phyloP scores from a whole-genome alignment of 2,329 filamentous ascomycete genomes.

The Penicillium psychrosexuale region DNA sequence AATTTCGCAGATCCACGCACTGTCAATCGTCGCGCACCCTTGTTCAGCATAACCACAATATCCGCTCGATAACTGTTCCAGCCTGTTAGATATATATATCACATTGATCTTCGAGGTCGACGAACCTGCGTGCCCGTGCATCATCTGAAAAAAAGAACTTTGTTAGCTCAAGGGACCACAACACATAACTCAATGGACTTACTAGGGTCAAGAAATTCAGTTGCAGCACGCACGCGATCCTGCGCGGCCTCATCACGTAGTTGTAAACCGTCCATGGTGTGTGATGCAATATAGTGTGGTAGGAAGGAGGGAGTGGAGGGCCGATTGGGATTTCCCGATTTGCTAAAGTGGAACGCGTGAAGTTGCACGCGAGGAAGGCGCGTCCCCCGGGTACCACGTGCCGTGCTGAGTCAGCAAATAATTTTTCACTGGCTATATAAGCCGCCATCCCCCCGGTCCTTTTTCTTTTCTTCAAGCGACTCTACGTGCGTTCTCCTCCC shows the following conservation, averaged over 20 bases:
- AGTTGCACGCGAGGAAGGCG: neutral
- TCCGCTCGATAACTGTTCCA: conserved; percentile 77
- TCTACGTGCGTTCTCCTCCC: conserved; percentile 10
- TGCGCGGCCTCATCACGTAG: conserved; percentile 80
- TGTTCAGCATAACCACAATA: conserved; percentile 72
- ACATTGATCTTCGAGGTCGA: neutral
- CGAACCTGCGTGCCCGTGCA: conserved; percentile 54
- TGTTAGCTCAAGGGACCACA: conserved; percentile 7
- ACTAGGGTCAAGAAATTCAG: conserved; percentile 94
- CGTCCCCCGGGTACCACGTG: conserved; percentile 1
- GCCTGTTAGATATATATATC: conserved; percentile 12
- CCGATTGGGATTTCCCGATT: conserved; percentile 25
- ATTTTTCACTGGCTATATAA: conserved; percentile 8
- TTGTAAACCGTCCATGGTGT: conserved; percentile 66
- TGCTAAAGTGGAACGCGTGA: conserved; percentile 35
- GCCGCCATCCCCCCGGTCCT: neutral
- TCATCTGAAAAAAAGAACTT: conserved; percentile 47
- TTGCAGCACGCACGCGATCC: conserved; percentile 80
- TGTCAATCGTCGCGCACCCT: conserved; percentile 56
- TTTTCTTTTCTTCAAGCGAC: conserved; percentile 14
- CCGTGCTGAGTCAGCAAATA: neutral
- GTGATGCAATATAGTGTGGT: conserved; percentile 15
- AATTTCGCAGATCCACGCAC: conserved; percentile 35
- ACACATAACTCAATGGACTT: conserved; percentile 37
- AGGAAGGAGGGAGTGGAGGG: conserved; percentile 14